phyloP scores from a whole-genome alignment of 176 grass and related monocot genomes.

The Hordeum vulgare region DNA sequence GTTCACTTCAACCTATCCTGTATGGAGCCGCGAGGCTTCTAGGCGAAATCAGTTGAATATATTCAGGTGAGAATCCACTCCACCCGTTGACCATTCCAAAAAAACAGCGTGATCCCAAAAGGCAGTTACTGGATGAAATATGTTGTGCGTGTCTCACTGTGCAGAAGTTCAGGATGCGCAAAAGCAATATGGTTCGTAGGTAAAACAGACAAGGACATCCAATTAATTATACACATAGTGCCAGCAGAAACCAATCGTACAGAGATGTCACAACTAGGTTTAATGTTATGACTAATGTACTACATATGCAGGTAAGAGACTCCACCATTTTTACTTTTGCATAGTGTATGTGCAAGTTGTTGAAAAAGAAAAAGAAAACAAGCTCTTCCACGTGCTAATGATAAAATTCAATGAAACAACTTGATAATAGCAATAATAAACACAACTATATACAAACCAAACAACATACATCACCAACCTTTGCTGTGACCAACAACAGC shows the following conservation, averaged over 20 bases:
- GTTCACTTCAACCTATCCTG: too few species aligned
- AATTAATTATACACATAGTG: background rate
- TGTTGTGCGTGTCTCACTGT: background rate
- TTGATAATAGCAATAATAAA: background rate
- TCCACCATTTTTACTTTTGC: background rate
- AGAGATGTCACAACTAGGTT: background rate
- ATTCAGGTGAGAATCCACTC: too few species aligned
- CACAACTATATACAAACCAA: background rate
- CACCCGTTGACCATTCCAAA: too few species aligned
- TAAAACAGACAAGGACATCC: background rate
- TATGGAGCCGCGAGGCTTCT: too few species aligned
- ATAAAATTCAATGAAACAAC: background rate
- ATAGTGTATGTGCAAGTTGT: background rate
- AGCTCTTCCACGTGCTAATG: background rate
- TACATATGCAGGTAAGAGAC: background rate
- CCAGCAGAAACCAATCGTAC: background rate
- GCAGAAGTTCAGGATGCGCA: background rate
- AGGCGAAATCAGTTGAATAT: too few species aligned
- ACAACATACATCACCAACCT: constrained; percentile 33
- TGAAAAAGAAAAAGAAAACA: background rate
- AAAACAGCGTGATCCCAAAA: background rate
- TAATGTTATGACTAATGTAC: background rate
- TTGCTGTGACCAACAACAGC: constrained; percentile 80
- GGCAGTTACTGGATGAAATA: background rate
- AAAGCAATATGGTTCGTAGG: background rate